These are phyloP conservation scores for Cyberlindnera xylosilytica DNA, from an alignment of 805 yeast species.

Conservation along the genomic window DNA sequence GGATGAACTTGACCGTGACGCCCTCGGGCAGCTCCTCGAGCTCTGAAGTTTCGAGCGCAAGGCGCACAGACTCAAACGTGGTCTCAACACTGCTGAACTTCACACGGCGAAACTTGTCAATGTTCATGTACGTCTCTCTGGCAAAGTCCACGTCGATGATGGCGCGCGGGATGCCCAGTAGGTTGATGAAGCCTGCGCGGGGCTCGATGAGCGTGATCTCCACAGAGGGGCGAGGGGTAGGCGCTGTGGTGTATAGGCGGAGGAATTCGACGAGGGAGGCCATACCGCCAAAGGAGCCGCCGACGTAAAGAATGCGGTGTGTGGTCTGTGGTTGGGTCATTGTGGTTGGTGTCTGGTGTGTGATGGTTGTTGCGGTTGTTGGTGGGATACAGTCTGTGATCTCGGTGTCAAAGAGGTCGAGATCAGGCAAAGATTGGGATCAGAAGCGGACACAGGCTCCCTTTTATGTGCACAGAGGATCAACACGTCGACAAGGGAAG, in stretches of 20 bases:
- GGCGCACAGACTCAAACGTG: constrained; percentile 29
- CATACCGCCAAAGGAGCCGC: constrained; percentile 38
- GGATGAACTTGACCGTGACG: constrained; percentile 20
- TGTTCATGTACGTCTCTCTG: constrained; percentile 30
- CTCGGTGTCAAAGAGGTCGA: too few relatives aligned
- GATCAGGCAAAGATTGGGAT: too few relatives aligned
- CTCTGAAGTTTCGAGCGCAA: constrained; percentile 5
- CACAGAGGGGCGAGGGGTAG: constrained; percentile 8
- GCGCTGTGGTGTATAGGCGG: constrained; percentile 11
- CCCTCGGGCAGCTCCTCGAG: constrained; percentile 15
- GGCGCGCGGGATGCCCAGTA: constrained; percentile 38
- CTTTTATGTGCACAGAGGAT: too few relatives aligned
- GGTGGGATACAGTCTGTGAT: too few relatives aligned
- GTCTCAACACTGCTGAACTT: constrained; percentile 33
- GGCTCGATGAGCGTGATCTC: constrained; percentile 38
- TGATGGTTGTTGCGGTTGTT: too few relatives aligned
- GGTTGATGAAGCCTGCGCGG: constrained; percentile 38
- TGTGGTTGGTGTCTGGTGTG: too few relatives aligned
- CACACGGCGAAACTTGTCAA: constrained; percentile 23
- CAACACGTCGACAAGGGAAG: too few relatives aligned
- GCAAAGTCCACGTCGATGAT: constrained; percentile 38
- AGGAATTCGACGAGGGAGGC: constrained; percentile 29
- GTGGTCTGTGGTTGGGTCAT: not conserved
- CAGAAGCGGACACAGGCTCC: too few relatives aligned
- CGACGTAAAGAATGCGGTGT: constrained; percentile 22